These are phyloP conservation scores for Xylogone sp. DNA, from an alignment of 2,329 filamentous ascomycete species.

Conservation along the genomic window DNA sequence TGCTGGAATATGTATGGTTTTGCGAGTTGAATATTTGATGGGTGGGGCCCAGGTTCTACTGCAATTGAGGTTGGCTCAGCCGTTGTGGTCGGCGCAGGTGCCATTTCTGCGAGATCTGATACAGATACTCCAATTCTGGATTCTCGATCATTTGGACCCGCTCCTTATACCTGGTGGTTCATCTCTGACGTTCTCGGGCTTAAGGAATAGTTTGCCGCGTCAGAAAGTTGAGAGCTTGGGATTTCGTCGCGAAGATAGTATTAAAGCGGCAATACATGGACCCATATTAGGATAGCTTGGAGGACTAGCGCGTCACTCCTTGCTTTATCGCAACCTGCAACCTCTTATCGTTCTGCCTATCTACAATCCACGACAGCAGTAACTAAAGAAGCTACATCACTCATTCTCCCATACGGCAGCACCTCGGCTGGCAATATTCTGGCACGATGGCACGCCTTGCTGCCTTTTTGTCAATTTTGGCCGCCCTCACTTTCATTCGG, in stretches of 20 bases:
- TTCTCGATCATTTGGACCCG: neutral
- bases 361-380: neutral
- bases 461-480: constrained; percentile 13
- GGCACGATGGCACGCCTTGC: constrained; percentile 16
- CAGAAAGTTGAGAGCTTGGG: neutral
- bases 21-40: constrained; percentile 33
- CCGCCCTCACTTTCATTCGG: neutral
- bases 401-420: too few species aligned
- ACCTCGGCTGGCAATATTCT: too few species aligned
- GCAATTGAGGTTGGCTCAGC: constrained; percentile 2
- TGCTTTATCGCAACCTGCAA: neutral
- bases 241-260: constrained; percentile 1
- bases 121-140: neutral
- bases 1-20: constrained; percentile 79
- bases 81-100: constrained; percentile 11
- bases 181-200: neutral
- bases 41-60: constrained; percentile 21
- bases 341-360: neutral
- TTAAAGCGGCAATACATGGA: neutral
- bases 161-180: neutral
- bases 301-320: neutral
- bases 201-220: neutral
- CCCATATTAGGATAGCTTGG: neutral
- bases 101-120: constrained; percentile 10
- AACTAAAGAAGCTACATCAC: too few species aligned